Percentiles rank a stretch among this genome's conserved stretches.
Conservation (phyloP, 352 stramenopile genomes). For the Pythium folliculosum region DNA sequence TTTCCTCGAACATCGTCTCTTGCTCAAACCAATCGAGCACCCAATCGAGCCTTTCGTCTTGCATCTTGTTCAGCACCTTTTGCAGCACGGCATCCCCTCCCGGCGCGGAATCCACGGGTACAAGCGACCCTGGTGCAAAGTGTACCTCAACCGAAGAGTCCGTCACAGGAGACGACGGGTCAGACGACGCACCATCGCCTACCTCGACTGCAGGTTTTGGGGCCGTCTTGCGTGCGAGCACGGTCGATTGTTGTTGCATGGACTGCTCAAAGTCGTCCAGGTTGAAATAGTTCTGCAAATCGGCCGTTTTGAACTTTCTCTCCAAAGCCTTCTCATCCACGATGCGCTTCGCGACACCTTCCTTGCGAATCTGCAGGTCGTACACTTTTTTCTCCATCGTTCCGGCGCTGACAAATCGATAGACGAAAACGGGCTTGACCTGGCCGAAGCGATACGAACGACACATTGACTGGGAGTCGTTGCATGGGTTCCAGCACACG, state of each 20-base stretch:
- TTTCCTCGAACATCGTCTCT: constrained; percentile 91
- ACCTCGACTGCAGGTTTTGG: neutral
- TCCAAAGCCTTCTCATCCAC: constrained; percentile 87
- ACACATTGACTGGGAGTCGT: constrained; percentile 93
- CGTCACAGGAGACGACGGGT: neutral
- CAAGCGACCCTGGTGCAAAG: neutral
- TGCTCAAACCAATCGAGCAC: constrained; percentile 89
- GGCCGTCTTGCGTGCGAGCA: constrained; percentile 1
- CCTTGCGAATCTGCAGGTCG: constrained; percentile 89
- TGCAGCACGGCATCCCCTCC: constrained; percentile 56
- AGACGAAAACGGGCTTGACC: constrained; percentile 91
- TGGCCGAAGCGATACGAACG: constrained; percentile 92
- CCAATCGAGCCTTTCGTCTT: constrained; percentile 34
- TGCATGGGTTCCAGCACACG: constrained; percentile 92
- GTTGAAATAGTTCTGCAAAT: constrained; percentile 86
- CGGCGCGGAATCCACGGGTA: constrained; percentile 17
- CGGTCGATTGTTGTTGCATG: constrained; percentile 44
- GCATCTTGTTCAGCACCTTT: constrained; percentile 42
- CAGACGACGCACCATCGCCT: neutral
- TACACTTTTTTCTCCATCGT: constrained; percentile 95
- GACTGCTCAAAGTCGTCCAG: constrained; percentile 80
- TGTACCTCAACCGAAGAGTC: neutral
- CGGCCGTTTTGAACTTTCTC: constrained; percentile 77
- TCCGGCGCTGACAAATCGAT: constrained; percentile 89
- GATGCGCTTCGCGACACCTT: constrained; percentile 87